Percentiles rank a stretch among this genome's conserved stretches.
Evolutionary conservation across 176 grass and related monocot species (phyloP).

Genomic region (Sorghum bicolor): DNA sequence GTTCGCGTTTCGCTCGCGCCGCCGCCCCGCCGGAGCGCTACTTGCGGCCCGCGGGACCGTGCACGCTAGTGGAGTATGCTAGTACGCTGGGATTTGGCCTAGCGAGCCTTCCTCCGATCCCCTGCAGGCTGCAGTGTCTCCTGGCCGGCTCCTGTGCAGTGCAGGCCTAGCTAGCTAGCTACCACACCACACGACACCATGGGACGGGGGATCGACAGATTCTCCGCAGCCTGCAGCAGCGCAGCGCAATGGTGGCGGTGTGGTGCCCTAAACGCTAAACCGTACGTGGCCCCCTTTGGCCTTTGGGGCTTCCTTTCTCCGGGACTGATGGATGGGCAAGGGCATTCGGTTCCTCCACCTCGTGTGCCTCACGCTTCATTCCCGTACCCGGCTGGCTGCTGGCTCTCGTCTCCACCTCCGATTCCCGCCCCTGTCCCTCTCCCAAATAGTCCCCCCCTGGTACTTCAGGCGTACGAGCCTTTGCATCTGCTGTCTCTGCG

Average conservation of each 20-base stretch:
- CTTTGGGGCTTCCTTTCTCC: constrained; percentile 16
- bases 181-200: not conserved
- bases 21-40: not conserved
- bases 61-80: not conserved
- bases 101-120: not conserved
- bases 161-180: not conserved
- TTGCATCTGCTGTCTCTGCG: not conserved
- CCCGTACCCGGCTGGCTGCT: too few relatives aligned
- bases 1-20: not conserved
- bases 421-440: not conserved
- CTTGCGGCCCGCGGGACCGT: not conserved
- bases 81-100: constrained; percentile 33
- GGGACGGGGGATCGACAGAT: constrained; percentile 13
- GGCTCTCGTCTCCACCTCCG: too few relatives aligned
- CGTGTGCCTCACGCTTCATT: not conserved
- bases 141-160: too few relatives aligned
- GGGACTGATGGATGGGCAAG: constrained; percentile 35
- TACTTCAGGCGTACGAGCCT: not conserved
- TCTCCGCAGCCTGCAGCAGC: not conserved
- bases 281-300: not conserved
- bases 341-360: constrained; percentile 46
- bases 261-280: constrained; percentile 19
- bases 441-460: not conserved
- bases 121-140: too few relatives aligned
- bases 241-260: not conserved